Conservation (phyloP, 306 rosid genomes). For the Calophaca sinica region DNA sequence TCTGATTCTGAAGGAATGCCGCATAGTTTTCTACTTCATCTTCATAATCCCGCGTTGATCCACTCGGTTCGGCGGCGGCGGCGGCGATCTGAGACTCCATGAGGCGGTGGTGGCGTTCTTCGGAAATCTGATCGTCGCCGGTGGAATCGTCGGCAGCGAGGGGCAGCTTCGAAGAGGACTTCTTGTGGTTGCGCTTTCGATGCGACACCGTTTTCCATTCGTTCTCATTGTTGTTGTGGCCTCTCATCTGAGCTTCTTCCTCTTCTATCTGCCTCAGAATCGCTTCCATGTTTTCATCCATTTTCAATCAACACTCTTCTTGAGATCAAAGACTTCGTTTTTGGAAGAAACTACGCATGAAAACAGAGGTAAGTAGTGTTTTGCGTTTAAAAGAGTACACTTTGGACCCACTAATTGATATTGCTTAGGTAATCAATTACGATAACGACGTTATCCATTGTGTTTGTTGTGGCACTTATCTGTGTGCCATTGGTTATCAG, state of each 20-base stretch:
- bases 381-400: too few relatives aligned
- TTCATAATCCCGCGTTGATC: constrained; percentile 29
- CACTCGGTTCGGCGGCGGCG: not conserved
- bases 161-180: constrained; percentile 42
- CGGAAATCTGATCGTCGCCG: constrained; percentile 52
- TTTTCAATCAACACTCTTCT: constrained; percentile 6
- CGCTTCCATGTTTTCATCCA: constrained; percentile 76
- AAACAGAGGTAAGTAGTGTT: too few relatives aligned
- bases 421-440: too few relatives aligned
- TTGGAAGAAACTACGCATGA: not conserved
- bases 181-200: constrained; percentile 60
- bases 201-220: constrained; percentile 72
- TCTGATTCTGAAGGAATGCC: too few relatives aligned
- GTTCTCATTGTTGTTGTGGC: not conserved
- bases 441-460: too few relatives aligned
- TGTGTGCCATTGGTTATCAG: too few relatives aligned
- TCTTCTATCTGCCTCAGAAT: constrained; percentile 67
- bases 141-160: constrained; percentile 36
- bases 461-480: too few relatives aligned
- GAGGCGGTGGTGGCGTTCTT: constrained; percentile 50
- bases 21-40: too few relatives aligned
- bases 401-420: too few relatives aligned
- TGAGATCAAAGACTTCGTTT: not conserved
- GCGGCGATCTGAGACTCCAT: constrained; percentile 38
- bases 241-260: constrained; percentile 36